phyloP scores from a whole-genome alignment of 306 rosid species.

The Prunus mira region DNA sequence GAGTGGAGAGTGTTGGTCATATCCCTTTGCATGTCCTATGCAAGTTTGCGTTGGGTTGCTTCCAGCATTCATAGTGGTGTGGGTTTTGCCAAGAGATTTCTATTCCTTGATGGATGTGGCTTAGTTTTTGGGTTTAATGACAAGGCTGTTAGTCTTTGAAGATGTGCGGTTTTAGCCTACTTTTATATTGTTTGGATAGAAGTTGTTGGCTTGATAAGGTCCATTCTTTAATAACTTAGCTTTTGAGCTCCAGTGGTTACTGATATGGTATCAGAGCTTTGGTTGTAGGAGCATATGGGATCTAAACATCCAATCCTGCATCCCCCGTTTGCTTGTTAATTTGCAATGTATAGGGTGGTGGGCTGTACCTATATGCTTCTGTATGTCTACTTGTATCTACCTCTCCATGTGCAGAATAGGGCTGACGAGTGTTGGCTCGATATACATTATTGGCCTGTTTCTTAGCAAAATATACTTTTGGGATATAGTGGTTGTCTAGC shows the following conservation, averaged over 20 bases:
- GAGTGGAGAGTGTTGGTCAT: background rate
- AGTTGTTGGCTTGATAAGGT: background rate
- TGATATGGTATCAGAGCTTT: background rate
- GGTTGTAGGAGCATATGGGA: background rate
- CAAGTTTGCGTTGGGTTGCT: constrained; percentile 3
- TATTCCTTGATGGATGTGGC: background rate
- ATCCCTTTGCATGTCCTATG: background rate
- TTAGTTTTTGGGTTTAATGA: background rate
- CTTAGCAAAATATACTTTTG: background rate
- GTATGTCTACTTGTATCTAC: background rate
- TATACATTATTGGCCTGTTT: background rate
- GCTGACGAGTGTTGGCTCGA: background rate
- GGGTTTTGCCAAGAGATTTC: background rate
- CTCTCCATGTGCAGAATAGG: background rate
- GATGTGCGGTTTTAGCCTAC: background rate
- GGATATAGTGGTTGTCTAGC: too few species aligned
- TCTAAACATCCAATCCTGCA: background rate
- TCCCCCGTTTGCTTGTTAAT: background rate
- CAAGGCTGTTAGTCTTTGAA: background rate
- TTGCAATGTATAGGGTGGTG: background rate
- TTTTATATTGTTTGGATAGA: background rate
- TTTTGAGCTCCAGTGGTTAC: background rate
- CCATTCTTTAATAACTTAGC: background rate
- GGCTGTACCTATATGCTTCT: background rate
- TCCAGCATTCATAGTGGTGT: background rate